Evolutionary conservation across 192 early-diverging fungal species (phyloP).

Genomic region (Coemansia sp.): DNA sequence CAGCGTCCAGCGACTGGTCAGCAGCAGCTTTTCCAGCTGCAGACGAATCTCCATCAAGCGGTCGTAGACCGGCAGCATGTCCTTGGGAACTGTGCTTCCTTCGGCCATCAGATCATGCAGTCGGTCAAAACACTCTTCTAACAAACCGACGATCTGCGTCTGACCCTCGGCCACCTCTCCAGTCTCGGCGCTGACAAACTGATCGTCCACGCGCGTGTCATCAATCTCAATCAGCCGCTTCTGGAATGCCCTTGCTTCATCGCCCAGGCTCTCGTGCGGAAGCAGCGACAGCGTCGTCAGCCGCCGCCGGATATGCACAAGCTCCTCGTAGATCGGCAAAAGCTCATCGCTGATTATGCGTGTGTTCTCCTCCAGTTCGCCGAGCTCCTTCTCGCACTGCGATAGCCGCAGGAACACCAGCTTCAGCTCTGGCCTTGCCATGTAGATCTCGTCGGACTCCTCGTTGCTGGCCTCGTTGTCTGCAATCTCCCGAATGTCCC

Average conservation of each 20-base stretch:
- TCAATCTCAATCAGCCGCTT: constrained; percentile 79
- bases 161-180: constrained; percentile 79
- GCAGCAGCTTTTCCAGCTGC: constrained; percentile 72
- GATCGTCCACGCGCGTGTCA: constrained; percentile 74
- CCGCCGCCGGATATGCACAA: constrained; percentile 69
- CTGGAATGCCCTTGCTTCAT: constrained; percentile 60
- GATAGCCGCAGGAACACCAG: constrained; percentile 48
- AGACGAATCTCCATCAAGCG: constrained; percentile 70
- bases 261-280: constrained; percentile 23
- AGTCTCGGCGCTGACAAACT: constrained; percentile 65
- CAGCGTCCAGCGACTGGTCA: constrained; percentile 76
- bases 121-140: constrained; percentile 81
- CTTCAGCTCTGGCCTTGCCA: constrained; percentile 32
- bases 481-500: constrained; percentile 62
- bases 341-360: constrained; percentile 69
- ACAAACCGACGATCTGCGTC: constrained; percentile 73
- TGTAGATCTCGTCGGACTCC: constrained; percentile 15
- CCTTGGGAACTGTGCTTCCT: constrained; percentile 62
- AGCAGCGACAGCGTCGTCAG: constrained; percentile 52
- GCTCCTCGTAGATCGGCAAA: constrained; percentile 68
- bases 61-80: constrained; percentile 61
- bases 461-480: constrained; percentile 44
- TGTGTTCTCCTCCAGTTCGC: constrained; percentile 57
- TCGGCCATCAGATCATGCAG: constrained; percentile 78
- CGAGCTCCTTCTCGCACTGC: constrained; percentile 53